Percentiles rank a stretch among this genome's conserved stretches.
These are phyloP conservation scores for Dendrobium officinale DNA, from an alignment of 106 monocot species.

Conservation along the genomic window DNA sequence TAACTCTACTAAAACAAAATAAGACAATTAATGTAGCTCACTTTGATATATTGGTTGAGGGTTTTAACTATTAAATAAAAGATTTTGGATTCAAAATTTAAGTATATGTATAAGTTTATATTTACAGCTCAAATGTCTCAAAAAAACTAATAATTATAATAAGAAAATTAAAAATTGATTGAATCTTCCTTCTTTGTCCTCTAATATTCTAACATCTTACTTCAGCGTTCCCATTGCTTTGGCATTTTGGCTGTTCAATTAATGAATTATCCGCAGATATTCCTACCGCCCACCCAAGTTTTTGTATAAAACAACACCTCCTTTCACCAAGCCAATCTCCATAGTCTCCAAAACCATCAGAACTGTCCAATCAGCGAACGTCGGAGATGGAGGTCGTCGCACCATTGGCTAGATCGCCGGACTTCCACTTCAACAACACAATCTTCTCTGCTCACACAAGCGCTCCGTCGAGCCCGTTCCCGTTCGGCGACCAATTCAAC, in stretches of 20 bases:
- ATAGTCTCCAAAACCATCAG: not conserved
- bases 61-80: no score
- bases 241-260: no score
- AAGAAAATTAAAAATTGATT: not conserved
- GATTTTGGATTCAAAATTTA: no score
- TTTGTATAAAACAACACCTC: not conserved
- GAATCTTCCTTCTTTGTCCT: not conserved
- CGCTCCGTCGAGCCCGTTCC: constrained; percentile 55
- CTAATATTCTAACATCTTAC: not conserved
- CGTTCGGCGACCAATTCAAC: not conserved
- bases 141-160: no score
- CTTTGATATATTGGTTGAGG: no score
- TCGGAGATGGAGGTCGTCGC: constrained; percentile 33
- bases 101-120: no score
- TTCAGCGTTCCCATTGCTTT: not conserved
- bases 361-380: not conserved
- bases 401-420: constrained; percentile 11
- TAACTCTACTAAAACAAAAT: no score
- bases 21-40: no score
- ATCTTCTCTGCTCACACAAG: constrained; percentile 11
- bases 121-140: no score
- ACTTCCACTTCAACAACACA: constrained; percentile 14
- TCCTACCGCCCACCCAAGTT: no score
- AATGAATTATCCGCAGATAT: no score
- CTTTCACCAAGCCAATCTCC: not conserved